Conservation (phyloP, 768 basidiomycete species). For the Crepidotus variabilis region DNA sequence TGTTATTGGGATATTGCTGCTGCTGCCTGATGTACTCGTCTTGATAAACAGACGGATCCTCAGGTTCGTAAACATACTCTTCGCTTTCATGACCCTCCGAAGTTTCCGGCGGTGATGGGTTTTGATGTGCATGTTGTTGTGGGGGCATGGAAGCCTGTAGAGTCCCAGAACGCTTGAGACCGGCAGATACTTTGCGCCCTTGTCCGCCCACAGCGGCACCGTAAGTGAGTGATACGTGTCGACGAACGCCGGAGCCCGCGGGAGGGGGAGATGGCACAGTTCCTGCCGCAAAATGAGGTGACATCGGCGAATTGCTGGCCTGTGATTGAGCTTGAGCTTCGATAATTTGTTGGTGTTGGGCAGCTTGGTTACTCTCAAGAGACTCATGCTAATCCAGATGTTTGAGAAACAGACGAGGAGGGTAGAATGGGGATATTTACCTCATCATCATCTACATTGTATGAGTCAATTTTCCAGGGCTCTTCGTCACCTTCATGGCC, state of each 20-base stretch:
- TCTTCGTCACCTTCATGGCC: constrained; percentile 88
- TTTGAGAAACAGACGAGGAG: constrained; percentile 9
- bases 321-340: constrained; percentile 38
- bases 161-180: constrained; percentile 75
- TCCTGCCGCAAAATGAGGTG: constrained; percentile 52
- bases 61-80: constrained; percentile 41
- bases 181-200: constrained; percentile 43
- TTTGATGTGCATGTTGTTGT: constrained; percentile 33
- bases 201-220: constrained; percentile 49
- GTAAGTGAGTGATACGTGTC: constrained; percentile 78
- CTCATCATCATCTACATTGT: constrained; percentile 61
- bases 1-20: constrained; percentile 47
- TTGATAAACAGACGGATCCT: constrained; percentile 51
- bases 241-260: constrained; percentile 64
- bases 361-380: constrained; percentile 14
- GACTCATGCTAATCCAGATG: constrained; percentile 18
- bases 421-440: constrained; percentile 32
- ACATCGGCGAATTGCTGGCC: constrained; percentile 51
- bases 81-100: constrained; percentile 43
- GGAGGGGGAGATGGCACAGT: constrained; percentile 70
- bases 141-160: constrained; percentile 52
- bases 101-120: constrained; percentile 35
- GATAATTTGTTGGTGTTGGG: constrained; percentile 44
- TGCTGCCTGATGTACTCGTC: constrained; percentile 51
- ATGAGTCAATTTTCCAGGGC: constrained; percentile 72